Conservation (phyloP, 2,329 filamentous ascomycete genomes). For the Berkeleyomyces rouxiae region DNA sequence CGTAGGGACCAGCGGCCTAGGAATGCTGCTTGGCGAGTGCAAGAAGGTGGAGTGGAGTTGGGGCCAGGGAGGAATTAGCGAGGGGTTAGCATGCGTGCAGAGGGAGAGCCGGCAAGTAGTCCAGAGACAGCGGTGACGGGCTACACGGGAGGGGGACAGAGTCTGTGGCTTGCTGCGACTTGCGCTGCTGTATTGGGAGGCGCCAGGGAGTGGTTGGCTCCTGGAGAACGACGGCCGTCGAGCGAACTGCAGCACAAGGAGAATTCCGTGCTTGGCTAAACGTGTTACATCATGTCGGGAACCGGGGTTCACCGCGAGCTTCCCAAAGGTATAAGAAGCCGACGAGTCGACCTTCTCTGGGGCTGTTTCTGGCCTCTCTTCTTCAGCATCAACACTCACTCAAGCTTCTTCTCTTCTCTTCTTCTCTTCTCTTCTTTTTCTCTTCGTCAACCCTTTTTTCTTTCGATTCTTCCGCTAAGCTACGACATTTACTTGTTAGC, state of each 20-base stretch:
- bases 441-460: not conserved
- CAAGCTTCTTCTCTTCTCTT: conserved; percentile 5
- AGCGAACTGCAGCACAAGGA: not conserved
- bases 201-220: not conserved
- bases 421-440: conserved; percentile 5
- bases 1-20: not conserved
- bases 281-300: not conserved
- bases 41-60: not conserved
- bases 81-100: not conserved
- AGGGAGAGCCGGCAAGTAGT: not conserved
- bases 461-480: conserved; percentile 2
- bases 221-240: too few species aligned
- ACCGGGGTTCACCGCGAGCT: not conserved
- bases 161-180: not conserved
- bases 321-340: conserved; percentile 5
- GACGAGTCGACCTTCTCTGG: not conserved
- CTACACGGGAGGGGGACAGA: not conserved
- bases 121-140: not conserved
- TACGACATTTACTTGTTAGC: not conserved
- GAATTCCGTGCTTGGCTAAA: not conserved
- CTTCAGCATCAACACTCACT: conserved; percentile 6
- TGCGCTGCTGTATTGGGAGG: not conserved
- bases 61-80: not conserved
- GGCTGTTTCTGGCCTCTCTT: not conserved
- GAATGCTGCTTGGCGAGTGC: conserved; percentile 1